phyloP scores from a whole-genome alignment of 2,329 filamentous ascomycete genomes.

The Chaetoscypha palmicola region DNA sequence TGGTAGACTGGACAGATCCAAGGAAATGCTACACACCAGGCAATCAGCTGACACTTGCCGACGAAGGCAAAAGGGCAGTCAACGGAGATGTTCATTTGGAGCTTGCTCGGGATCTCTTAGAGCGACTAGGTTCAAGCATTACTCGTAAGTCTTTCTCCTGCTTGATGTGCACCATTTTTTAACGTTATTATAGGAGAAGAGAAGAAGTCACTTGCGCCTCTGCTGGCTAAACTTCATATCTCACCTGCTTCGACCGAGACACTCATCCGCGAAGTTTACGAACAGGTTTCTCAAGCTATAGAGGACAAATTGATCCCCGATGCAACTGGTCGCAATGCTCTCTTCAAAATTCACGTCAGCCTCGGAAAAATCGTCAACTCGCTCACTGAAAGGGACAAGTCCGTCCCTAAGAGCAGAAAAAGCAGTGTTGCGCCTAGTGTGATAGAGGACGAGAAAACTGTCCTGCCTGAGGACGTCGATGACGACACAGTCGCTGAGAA shows the following conservation, averaged over 20 bases:
- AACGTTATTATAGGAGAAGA: constrained; percentile 60
- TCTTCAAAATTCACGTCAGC: constrained; percentile 62
- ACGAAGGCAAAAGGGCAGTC: constrained; percentile 55
- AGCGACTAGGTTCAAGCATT: constrained; percentile 60
- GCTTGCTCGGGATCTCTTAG: constrained; percentile 70
- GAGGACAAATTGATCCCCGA: constrained; percentile 54
- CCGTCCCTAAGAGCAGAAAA: constrained; percentile 22
- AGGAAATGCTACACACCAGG: constrained; percentile 60
- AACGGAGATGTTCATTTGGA: constrained; percentile 75
- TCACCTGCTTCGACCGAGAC: constrained; percentile 56
- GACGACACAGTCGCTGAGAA: constrained; percentile 15
- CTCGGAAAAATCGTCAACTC: constrained; percentile 61
- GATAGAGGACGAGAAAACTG: constrained; percentile 33
- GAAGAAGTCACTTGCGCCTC: constrained; percentile 69
- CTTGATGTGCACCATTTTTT: constrained; percentile 28
- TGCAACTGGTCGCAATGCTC: constrained; percentile 54
- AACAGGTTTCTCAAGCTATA: constrained; percentile 53
- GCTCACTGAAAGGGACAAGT: constrained; percentile 38
- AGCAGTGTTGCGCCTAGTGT: constrained; percentile 28
- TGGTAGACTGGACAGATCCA: constrained; percentile 94
- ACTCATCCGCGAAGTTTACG: constrained; percentile 51
- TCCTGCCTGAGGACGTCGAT: constrained; percentile 30
- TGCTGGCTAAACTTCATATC: constrained; percentile 78
- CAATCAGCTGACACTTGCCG: constrained; percentile 37
- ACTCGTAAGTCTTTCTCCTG: constrained; percentile 49